A percentile compares a stretch with the other conserved stretches of the same genome.
These are phyloP conservation scores for Vitis hybrid DNA, from an alignment of 177 flowering plant genomes.

Conservation along the genomic window DNA sequence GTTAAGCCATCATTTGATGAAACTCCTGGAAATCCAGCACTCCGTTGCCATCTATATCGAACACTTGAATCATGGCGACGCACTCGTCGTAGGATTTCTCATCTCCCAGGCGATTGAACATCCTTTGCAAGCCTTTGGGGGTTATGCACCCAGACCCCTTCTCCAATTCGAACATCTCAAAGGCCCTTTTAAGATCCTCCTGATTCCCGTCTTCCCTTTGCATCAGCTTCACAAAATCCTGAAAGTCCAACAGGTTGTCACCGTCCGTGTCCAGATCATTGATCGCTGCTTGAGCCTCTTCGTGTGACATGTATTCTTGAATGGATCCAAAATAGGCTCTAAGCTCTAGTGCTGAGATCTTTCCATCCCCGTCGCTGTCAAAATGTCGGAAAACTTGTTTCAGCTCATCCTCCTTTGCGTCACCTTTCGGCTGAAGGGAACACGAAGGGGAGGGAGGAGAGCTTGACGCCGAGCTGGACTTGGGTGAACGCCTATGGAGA, in stretches of 20 bases:
- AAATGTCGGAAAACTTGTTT: conserved; percentile 48
- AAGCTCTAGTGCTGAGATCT: conserved; percentile 50
- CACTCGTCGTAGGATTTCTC: conserved; percentile 58
- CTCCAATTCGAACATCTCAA: conserved; percentile 78
- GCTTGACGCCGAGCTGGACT: conserved; percentile 3
- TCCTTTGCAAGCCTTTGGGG: conserved; percentile 63
- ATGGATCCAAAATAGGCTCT: conserved; percentile 43
- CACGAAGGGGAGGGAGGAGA: conserved; percentile 18
- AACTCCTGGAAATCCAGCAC: conserved; percentile 75
- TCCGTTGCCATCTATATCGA: conserved; percentile 72
- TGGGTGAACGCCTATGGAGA: conserved; percentile 11
- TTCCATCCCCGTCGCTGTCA: conserved; percentile 55
- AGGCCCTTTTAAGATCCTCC: conserved; percentile 62
- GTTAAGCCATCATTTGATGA: conserved; percentile 59
- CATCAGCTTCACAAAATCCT: conserved; percentile 49
- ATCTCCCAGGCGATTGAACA: conserved; percentile 64
- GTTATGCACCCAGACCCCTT: conserved; percentile 77
- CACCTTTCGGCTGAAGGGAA: too few relatives aligned
- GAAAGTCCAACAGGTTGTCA: conserved; percentile 40
- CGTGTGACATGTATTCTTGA: conserved; percentile 52
- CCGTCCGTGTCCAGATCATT: conserved; percentile 44
- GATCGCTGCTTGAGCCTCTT: conserved; percentile 46
- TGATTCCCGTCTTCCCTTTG: conserved; percentile 21
- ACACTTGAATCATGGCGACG: conserved; percentile 59
- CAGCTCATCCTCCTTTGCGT: conserved; percentile 29